Conservation (phyloP, 2,329 filamentous ascomycete species). For the Colletotrichum karsti region DNA sequence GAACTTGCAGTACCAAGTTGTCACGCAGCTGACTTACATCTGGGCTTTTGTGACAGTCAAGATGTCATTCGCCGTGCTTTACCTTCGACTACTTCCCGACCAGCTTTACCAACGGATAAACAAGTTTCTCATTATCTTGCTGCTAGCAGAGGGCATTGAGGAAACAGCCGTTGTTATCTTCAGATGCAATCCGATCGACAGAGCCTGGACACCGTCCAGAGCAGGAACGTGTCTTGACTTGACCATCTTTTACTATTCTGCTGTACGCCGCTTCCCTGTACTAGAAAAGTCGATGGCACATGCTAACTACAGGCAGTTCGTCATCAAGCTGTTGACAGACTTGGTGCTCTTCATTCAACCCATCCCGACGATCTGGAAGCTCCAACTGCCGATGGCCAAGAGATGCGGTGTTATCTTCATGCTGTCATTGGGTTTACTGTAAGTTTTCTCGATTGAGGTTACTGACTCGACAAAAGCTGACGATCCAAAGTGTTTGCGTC, state of each 20-base stretch:
- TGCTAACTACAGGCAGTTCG: constrained; percentile 31
- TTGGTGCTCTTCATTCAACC: constrained; percentile 46
- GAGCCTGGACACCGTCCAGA: constrained; percentile 25
- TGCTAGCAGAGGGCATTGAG: constrained; percentile 26
- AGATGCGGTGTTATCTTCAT: constrained; percentile 37
- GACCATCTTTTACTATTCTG: constrained; percentile 30
- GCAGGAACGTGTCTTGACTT: constrained; percentile 38
- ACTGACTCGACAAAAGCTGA: background rate
- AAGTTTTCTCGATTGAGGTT: background rate
- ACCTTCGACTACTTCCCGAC: constrained; percentile 28
- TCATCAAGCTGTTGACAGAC: constrained; percentile 46
- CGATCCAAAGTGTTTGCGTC: constrained; percentile 31
- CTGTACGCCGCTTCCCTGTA: too few species aligned
- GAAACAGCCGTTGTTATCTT: constrained; percentile 29
- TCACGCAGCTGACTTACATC: constrained; percentile 28
- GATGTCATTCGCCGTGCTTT: constrained; percentile 28
- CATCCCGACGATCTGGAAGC: constrained; percentile 44
- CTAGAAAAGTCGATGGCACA: background rate
- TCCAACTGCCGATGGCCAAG: constrained; percentile 42
- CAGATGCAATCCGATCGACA: constrained; percentile 28
- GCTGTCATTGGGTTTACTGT: constrained; percentile 39
- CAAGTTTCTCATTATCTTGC: constrained; percentile 22
- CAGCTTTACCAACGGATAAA: constrained; percentile 22
- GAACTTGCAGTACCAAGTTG: constrained; percentile 20
- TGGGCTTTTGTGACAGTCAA: constrained; percentile 31